A percentile compares a stretch with the other conserved stretches of the same genome.
These are phyloP conservation scores for Monosporozyma siamensis DNA, from an alignment of 805 yeast genomes.

Conservation along the genomic window DNA sequence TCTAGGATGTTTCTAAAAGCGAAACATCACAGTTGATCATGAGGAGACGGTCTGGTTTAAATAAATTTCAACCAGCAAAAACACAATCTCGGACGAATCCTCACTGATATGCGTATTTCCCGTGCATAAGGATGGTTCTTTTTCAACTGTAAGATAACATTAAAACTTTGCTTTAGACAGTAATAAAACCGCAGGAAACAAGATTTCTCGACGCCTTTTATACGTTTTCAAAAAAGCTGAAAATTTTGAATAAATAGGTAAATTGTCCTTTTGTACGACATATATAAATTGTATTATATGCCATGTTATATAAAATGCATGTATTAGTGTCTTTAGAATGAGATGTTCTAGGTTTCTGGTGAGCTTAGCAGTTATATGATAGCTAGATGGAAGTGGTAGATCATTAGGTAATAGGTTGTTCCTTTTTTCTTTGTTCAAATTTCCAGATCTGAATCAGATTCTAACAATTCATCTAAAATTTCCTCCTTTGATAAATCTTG, in stretches of 20 bases:
- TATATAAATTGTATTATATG: neutral
- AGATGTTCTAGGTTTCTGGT: too few relatives aligned
- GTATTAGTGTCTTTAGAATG: neutral
- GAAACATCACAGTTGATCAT: constrained; percentile 32
- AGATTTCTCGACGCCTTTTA: too few relatives aligned
- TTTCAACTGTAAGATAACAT: constrained; percentile 4
- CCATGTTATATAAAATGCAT: neutral
- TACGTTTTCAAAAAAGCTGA: too few relatives aligned
- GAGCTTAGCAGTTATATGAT: too few relatives aligned
- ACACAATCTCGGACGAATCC: constrained; percentile 99
- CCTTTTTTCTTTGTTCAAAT: too few relatives aligned
- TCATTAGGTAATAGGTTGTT: too few relatives aligned
- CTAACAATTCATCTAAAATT: constrained; percentile 13
- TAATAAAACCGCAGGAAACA: too few relatives aligned
- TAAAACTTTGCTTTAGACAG: neutral
- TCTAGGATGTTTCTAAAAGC: constrained; percentile 34
- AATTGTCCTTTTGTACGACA: constrained; percentile 5
- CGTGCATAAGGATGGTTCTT: constrained; percentile 92
- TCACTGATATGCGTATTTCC: constrained; percentile 99
- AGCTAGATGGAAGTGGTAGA: too few relatives aligned
- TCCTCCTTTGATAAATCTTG: constrained; percentile 9
- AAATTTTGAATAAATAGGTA: neutral
- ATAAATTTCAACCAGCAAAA: constrained; percentile 99
- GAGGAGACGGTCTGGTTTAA: constrained; percentile 80
- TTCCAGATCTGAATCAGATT: constrained; percentile 23